A percentile compares a stretch with the other conserved stretches of the same genome.
Evolutionary conservation across 768 basidiomycete species (phyloP).

Genomic region (Termitomyces sp.): DNA sequence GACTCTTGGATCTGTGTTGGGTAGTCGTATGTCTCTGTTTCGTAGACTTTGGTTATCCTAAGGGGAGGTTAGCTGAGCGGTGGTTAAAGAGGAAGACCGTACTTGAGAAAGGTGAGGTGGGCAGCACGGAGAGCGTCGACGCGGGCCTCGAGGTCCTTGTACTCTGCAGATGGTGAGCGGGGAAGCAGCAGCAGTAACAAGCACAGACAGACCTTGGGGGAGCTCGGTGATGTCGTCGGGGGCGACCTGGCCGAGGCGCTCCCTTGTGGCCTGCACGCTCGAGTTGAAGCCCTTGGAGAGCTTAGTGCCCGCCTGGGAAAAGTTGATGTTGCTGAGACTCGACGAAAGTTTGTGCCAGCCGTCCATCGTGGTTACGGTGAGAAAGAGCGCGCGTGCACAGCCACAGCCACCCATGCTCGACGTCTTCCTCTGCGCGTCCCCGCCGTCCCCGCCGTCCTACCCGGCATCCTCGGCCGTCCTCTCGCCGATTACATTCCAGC

Average conservation of each 20-base stretch:
- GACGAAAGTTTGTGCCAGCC: conserved; percentile 70
- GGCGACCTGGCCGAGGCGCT: conserved; percentile 85
- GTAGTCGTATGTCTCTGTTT: too few species aligned
- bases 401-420: background rate
- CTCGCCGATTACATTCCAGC: background rate
- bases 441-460: conserved; percentile 1
- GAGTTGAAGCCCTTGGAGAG: conserved; percentile 78
- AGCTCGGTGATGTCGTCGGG: conserved; percentile 95
- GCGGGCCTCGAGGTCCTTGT: conserved; percentile 91
- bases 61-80: too few species aligned
- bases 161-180: conserved; percentile 53
- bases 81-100: conserved; percentile 19
- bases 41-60: too few species aligned
- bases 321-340: conserved; percentile 61
- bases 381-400: conserved; percentile 11
- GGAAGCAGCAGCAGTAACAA: background rate
- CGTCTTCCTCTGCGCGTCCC: conserved; percentile 3
- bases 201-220: conserved; percentile 42
- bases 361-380: conserved; percentile 38
- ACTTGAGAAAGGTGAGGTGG: conserved; percentile 80
- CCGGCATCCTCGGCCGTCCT: background rate
- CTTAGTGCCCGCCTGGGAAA: conserved; percentile 74
- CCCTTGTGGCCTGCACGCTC: conserved; percentile 82
- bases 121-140: conserved; percentile 89
- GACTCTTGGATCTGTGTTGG: too few species aligned